These are phyloP conservation scores for Calvatia gigantea DNA, from an alignment of 768 basidiomycete species.

Conservation along the genomic window DNA sequence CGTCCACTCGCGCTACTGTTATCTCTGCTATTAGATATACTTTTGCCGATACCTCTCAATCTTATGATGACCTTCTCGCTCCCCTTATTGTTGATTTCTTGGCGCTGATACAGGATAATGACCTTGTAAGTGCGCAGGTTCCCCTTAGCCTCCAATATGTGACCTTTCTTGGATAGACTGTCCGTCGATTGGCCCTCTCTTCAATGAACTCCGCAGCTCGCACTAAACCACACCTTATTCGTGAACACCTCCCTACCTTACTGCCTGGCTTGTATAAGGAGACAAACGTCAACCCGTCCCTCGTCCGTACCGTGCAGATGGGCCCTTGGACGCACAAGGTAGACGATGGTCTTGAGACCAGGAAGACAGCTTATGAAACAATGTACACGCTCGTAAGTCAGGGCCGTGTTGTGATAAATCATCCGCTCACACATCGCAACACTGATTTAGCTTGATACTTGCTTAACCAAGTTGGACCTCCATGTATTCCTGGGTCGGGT, in stretches of 20 bases:
- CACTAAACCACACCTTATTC: constrained; percentile 88
- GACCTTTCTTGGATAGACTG: constrained; percentile 53
- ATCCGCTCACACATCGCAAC: not conserved
- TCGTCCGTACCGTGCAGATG: constrained; percentile 93
- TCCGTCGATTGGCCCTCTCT: constrained; percentile 86
- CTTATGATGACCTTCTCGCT: constrained; percentile 89
- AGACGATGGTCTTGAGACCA: constrained; percentile 93
- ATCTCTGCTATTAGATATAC: constrained; percentile 93
- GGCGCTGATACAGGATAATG: constrained; percentile 82
- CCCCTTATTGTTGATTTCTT: constrained; percentile 90
- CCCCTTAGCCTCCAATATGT: not conserved
- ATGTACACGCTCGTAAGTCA: constrained; percentile 88
- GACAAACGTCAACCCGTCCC: constrained; percentile 71
- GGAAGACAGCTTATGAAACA: constrained; percentile 97
- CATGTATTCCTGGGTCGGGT: constrained; percentile 81
- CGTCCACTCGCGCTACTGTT: constrained; percentile 80
- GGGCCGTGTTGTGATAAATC: not conserved
- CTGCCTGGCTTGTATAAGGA: constrained; percentile 85
- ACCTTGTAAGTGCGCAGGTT: constrained; percentile 54
- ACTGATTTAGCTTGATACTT: constrained; percentile 80
- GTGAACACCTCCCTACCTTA: constrained; percentile 74
- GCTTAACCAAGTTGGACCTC: constrained; percentile 82
- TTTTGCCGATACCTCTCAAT: constrained; percentile 79
- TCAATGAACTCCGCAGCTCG: constrained; percentile 93
- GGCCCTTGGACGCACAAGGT: constrained; percentile 97